Evolutionary conservation across 164 flowering plant species (phyloP).

Genomic region (Aristolochia californica): DNA sequence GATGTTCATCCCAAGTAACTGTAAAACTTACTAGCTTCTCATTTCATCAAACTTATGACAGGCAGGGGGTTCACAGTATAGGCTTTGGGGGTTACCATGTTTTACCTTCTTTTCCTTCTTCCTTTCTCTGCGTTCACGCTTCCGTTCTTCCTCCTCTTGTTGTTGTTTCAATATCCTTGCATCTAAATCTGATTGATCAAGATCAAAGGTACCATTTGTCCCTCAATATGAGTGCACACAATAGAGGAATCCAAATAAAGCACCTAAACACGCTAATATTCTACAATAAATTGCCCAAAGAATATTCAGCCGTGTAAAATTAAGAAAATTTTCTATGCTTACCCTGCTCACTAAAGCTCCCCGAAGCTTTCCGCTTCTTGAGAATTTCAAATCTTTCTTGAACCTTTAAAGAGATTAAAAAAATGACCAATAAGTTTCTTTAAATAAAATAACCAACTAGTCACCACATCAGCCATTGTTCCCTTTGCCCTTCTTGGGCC

Average conservation of each 20-base stretch:
- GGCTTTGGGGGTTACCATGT: no score
- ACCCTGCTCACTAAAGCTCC: slow-evolving; percentile 84
- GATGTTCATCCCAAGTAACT: background rate
- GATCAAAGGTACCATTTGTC: background rate
- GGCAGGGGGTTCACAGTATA: background rate
- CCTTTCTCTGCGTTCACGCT: slow-evolving; percentile 70
- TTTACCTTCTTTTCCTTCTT: slow-evolving; percentile 97
- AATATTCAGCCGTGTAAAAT: background rate
- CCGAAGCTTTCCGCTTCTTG: slow-evolving; percentile 68
- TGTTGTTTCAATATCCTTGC: slow-evolving; percentile 78
- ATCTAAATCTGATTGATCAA: slow-evolving; percentile 53
- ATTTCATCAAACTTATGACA: background rate
- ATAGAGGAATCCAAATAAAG: background rate
- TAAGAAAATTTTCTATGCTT: slow-evolving; percentile 4
- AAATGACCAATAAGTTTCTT: background rate
- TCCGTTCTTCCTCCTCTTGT: slow-evolving; percentile 91
- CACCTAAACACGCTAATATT: background rate
- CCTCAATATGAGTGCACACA: background rate
- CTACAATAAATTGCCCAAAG: background rate
- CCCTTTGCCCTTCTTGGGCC: background rate
- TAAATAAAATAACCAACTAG: background rate
- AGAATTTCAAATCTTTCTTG: slow-evolving; percentile 81
- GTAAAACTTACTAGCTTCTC: background rate
- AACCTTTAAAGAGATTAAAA: slow-evolving; percentile 44
- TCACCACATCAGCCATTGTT: no score